Evolutionary conservation across 192 early-diverging fungal species (phyloP), one percentile per base, ranked within the genome.

Genomic region (Umbelopsis sp.): DNA sequence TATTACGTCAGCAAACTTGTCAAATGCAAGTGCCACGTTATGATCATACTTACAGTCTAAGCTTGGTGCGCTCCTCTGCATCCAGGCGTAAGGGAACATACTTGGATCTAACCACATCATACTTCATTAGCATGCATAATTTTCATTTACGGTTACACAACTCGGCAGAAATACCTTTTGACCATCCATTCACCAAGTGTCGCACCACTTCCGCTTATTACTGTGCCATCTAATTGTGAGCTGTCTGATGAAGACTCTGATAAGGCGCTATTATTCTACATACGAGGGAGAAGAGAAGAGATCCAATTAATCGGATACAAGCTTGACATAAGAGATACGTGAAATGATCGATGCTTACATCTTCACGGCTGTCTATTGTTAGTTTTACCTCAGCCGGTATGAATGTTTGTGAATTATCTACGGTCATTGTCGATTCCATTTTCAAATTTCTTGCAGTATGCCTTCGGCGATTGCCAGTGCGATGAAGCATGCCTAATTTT

Each of bases 21-120:
- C n/a, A n/a, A n/a, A n/a, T n/a, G n/a, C n/a, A n/a, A n/a, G n/a
- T 3, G 38, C 38, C 38, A 41, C 38, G 38, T 41, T 41, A 11
- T 5, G 38, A 0, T 29, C 32, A 32, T 17, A 72, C 76, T 65
- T 77, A 87, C 76, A 99, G 85, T 29, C 97, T 88, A 70, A 99
- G 82, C 45, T 87, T 89, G 76, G 95, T 98, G 69, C 97, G 89
- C 80, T 99, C 98, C 45, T 92, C 83, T 41, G 91, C 77, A 65
- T 91, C 91, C 73, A 99, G 84, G 20, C 98, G 92, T 74, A 99
- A 71, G 4, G 98, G 98, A 74, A 98, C 96, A 74, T 87, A 96
- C 83, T 96, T 96, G 69, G 93, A 81, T 5, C 97, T 90, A 70
- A n/a, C 92, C 7, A 62, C 3, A 22, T 9, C 1, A 38, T 20